Evolutionary conservation across 176 grass and related monocot species (phyloP).

Genomic region (Areca catechu): DNA sequence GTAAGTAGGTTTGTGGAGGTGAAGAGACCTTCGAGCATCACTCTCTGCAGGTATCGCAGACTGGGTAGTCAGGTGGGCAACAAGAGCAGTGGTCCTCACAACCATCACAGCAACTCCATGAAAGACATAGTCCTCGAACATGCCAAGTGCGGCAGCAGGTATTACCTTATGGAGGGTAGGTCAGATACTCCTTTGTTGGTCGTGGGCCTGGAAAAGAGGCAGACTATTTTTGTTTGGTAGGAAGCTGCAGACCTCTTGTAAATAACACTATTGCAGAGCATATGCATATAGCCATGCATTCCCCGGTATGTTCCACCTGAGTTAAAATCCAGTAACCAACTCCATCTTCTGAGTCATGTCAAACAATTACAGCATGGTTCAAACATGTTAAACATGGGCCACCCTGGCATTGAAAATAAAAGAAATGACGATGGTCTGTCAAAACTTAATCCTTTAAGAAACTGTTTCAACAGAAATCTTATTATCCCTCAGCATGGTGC

Average conservation of each 20-base stretch:
- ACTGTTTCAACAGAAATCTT: neutral
- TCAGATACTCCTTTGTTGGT: conserved; percentile 78
- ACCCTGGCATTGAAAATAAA: conserved; percentile 50
- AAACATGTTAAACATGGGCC: conserved; percentile 82
- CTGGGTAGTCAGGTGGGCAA: conserved; percentile 60
- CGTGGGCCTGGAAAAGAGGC: conserved; percentile 66
- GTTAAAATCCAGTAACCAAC: conserved; percentile 95
- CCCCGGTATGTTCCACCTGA: conserved; percentile 81
- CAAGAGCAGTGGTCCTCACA: conserved; percentile 55
- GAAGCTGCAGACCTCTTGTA: conserved; percentile 60
- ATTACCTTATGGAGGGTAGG: conserved; percentile 64
- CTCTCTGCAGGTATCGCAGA: conserved; percentile 37
- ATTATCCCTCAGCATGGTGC: conserved; percentile 1
- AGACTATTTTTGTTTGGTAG: conserved; percentile 80
- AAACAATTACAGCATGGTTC: conserved; percentile 93
- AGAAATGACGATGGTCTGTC: neutral
- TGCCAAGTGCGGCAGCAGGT: conserved; percentile 80
- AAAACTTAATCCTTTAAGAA: neutral
- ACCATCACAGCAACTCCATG: conserved; percentile 81
- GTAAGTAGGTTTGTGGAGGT: neutral
- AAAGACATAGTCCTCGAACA: conserved; percentile 60
- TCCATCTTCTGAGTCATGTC: conserved; percentile 75
- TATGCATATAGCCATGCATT: conserved; percentile 78
- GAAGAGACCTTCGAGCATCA: conserved; percentile 48
- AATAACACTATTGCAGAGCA: conserved; percentile 50